Conservation (phyloP, 176 grass and related monocot species). For the Typha latifolia region DNA sequence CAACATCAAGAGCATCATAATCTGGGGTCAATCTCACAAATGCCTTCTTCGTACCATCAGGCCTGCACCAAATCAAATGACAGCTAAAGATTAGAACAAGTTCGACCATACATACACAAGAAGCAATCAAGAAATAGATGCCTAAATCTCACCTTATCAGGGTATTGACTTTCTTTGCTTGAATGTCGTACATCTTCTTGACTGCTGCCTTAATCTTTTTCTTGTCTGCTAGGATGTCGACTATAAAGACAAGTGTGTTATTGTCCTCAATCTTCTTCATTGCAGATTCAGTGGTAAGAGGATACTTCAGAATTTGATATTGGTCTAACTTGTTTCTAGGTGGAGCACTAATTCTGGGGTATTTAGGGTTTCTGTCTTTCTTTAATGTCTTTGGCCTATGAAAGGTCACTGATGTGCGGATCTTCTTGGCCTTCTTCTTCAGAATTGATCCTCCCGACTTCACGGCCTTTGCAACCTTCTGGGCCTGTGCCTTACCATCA, state of each 20-base stretch:
- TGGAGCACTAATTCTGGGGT: slow-evolving; percentile 51
- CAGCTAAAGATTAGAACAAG: background rate
- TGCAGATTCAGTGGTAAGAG: slow-evolving; percentile 61
- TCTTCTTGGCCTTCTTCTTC: slow-evolving; percentile 58
- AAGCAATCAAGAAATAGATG: background rate
- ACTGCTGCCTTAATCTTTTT: slow-evolving; percentile 80
- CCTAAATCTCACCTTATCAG: slow-evolving; percentile 47
- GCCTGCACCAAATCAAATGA: slow-evolving; percentile 23
- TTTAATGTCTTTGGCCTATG: slow-evolving; percentile 56
- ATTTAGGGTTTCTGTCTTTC: slow-evolving; percentile 48
- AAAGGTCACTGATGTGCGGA: slow-evolving; percentile 53
- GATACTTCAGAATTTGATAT: slow-evolving; percentile 73
- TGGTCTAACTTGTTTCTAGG: slow-evolving; percentile 77
- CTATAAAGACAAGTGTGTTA: slow-evolving; percentile 77
- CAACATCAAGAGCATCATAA: slow-evolving; percentile 62
- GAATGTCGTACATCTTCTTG: slow-evolving; percentile 78
- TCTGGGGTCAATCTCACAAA: slow-evolving; percentile 67
- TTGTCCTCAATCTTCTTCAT: slow-evolving; percentile 91
- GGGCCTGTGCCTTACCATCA: slow-evolving; percentile 55
- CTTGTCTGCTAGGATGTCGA: slow-evolving; percentile 61
- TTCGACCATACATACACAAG: no score
- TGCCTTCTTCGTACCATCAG: slow-evolving; percentile 75
- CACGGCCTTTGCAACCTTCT: slow-evolving; percentile 72
- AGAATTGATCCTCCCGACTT: slow-evolving; percentile 30
- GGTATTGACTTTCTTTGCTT: slow-evolving; percentile 78